Evolutionary conservation across 2,329 filamentous ascomycete species (phyloP), one percentile per base, ranked within the genome.

Genomic region (Coniochaeta pulveracea): DNA sequence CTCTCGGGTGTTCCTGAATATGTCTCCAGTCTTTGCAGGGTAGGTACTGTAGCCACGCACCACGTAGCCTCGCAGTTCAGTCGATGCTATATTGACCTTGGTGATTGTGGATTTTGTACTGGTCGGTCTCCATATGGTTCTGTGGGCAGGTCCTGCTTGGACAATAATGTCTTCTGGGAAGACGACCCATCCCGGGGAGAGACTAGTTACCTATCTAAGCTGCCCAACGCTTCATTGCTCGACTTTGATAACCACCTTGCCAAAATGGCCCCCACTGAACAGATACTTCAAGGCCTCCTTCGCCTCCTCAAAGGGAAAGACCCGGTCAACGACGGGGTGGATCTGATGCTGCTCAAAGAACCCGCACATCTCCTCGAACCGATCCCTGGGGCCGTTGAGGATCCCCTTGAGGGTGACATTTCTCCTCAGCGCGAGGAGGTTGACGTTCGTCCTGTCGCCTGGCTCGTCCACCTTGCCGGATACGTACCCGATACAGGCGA

Each of bases 341-440:
- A 65, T 57, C 34, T 45, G 31, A 24, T 57, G 48, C 26, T 48
- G 37, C 19, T 56, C 48, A 35, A 61, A 59, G 19, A 57, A 64
- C 19, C 29, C 36, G 23, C 64, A 41, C 65, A 73, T 70, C 51
- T 74, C 69, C 50, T 69, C 64, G 37, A 73, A 63, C 26, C 60
- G 50, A 30, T 64, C 59, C 35, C 52, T 47, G 8, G 76, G 73
- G 0, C 76, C 77, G 48, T 80, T 79, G 18, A 80, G 44, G 6
- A 80, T 66, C 0, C 77, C 62, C 44, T 63, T 63, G 33, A 67
- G 48, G 19, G 63, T 66, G 10, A 63, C 59, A 39, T 65, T 66
- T 37, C 58, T 48, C 35, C 57, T 41, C 40, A 64, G 40, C n/a
- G 63, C 63, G 35, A 68, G 54, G 18, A 80, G 53, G 43, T 80